Conservation (phyloP, 129 eudicot species). For the Centrapalus pauciflorus region DNA sequence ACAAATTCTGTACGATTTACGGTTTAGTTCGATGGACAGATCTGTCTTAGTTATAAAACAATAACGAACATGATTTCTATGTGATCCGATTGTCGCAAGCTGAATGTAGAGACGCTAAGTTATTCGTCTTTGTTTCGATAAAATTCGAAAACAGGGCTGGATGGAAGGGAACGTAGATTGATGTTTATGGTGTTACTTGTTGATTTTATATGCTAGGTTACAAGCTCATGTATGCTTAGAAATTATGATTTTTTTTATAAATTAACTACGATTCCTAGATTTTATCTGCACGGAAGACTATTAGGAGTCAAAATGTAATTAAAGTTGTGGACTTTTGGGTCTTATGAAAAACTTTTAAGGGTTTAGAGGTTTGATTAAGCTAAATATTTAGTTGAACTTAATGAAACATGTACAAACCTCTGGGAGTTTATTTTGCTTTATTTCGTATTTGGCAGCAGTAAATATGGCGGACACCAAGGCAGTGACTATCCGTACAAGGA, state of each 20-base stretch:
- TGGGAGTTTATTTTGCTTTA: neutral
- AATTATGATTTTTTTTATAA: neutral
- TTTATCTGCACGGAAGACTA: neutral
- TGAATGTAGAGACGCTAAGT: neutral
- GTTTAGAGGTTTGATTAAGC: no score
- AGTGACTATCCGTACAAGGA: slow-evolving; percentile 70
- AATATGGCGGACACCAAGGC: slow-evolving; percentile 76
- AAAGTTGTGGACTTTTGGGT: no score
- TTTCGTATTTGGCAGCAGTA: neutral
- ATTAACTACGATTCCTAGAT: neutral
- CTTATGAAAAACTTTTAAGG: no score
- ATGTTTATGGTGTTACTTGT: neutral
- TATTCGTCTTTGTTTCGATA: neutral
- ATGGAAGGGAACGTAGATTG: neutral
- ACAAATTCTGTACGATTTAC: neutral
- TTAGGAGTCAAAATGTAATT: neutral
- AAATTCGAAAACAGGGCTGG: neutral
- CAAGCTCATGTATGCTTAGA: neutral
- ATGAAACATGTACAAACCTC: neutral
- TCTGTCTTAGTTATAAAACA: neutral
- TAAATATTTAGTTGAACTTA: no score
- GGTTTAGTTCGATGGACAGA: neutral
- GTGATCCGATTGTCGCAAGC: no score
- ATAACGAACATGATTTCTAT: neutral
- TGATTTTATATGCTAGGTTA: neutral